Conservation (phyloP, 2,329 filamentous ascomycete species). For the Thermothelomyces thermophilus region DNA sequence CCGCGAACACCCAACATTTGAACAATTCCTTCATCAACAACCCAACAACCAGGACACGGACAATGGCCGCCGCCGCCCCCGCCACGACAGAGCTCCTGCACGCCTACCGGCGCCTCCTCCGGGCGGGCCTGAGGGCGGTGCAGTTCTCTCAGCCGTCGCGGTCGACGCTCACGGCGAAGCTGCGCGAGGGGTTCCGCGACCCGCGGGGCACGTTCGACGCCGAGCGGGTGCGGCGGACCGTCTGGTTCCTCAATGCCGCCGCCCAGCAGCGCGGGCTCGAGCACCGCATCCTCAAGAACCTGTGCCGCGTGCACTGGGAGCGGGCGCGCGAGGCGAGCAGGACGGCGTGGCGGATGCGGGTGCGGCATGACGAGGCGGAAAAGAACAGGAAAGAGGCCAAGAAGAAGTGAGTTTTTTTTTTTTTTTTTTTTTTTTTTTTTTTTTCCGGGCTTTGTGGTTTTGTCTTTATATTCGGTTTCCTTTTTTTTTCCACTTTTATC, state of each 20-base stretch:
- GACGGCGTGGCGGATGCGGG: conserved; percentile 26
- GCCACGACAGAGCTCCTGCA: conserved; percentile 40
- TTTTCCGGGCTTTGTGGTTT: not conserved
- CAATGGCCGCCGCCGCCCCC: conserved; percentile 4
- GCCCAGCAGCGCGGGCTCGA: conserved; percentile 58
- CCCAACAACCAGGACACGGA: not conserved
- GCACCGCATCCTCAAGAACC: conserved; percentile 64
- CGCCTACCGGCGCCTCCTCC: conserved; percentile 66
- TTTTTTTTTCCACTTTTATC: not conserved
- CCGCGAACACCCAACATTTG: too few relatives aligned
- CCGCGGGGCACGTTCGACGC: conserved; percentile 39
- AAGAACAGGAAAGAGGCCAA: conserved; percentile 9
- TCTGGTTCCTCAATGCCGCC: conserved; percentile 64
- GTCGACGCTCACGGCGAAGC: conserved; percentile 51
- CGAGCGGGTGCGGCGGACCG: conserved; percentile 53
- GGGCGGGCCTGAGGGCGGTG: conserved; percentile 60
- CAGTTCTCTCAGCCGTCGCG: conserved; percentile 65
- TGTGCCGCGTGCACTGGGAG: conserved; percentile 47
- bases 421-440: conserved; percentile 4
- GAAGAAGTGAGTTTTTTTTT: conserved; percentile 21
- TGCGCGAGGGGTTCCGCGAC: conserved; percentile 55
- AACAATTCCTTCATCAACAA: not conserved
- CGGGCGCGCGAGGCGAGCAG: conserved; percentile 27
- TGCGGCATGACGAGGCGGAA: conserved; percentile 6
- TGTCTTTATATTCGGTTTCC: not conserved